Conservation (phyloP, 2,329 filamentous ascomycete genomes). For the Bipolaris oryzae region DNA sequence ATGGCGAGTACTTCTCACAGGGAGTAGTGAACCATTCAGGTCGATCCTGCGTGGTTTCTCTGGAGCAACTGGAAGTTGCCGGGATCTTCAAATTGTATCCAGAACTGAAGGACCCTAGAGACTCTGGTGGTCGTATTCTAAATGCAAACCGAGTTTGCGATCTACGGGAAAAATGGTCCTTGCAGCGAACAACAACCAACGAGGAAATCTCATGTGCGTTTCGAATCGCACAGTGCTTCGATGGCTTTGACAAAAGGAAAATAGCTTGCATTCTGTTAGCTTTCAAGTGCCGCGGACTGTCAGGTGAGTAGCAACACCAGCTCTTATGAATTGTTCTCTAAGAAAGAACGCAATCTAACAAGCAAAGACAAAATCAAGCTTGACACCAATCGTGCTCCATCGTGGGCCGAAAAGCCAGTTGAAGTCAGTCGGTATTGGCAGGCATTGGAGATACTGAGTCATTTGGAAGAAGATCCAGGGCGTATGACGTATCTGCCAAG, state of each 20-base stretch:
- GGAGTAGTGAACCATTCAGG: neutral
- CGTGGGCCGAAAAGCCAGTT: neutral
- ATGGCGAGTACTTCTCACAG: neutral
- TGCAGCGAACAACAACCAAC: neutral
- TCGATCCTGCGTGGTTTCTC: neutral
- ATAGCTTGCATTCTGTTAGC: neutral
- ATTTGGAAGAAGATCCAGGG: neutral
- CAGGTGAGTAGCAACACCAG: neutral
- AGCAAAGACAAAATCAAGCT: neutral
- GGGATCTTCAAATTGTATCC: neutral
- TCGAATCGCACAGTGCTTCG: neutral
- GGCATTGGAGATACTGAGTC: too few relatives aligned
- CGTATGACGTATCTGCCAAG: neutral
- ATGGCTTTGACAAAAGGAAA: neutral
- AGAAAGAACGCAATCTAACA: neutral
- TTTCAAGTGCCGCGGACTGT: neutral
- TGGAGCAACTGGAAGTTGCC: neutral
- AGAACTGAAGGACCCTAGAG: neutral
- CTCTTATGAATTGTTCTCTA: too few relatives aligned
- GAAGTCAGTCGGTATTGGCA: neutral
- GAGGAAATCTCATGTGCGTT: neutral
- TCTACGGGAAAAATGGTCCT: neutral
- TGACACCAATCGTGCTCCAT: neutral
- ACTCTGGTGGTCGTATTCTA: too few relatives aligned
- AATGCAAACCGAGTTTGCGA: neutral